These are phyloP conservation scores for Botryotinia calthae DNA, from an alignment of 2,329 filamentous ascomycete genomes.

Conservation along the genomic window DNA sequence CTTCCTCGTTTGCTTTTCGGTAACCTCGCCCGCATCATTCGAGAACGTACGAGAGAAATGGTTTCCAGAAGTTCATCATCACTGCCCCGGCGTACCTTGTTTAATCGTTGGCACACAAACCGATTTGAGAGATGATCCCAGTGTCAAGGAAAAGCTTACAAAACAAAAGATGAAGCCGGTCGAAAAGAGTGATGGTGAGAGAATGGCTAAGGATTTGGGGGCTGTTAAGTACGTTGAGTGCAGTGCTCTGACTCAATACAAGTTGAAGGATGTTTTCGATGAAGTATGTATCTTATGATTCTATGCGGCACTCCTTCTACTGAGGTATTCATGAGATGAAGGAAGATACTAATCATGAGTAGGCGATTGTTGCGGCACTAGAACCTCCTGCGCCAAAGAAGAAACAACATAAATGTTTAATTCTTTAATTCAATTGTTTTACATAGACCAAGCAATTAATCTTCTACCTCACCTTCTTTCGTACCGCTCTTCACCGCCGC, in stretches of 20 bases:
- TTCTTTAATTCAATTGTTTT: conserved; percentile 51
- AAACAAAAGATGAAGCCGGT: conserved; percentile 98
- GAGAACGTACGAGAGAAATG: conserved; percentile 99
- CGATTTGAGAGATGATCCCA: conserved; percentile 85
- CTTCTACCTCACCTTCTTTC: background rate
- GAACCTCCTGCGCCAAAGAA: conserved; percentile 85
- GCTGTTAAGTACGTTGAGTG: conserved; percentile 99
- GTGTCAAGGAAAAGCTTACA: conserved; percentile 83
- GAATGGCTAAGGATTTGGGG: conserved; percentile 95
- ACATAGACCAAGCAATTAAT: conserved; percentile 3
- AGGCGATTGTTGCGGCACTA: conserved; percentile 94
- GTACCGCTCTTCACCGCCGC: background rate
- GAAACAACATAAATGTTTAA: conserved; percentile 65
- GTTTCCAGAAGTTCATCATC: conserved; percentile 98
- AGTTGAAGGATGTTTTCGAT: conserved; percentile 98
- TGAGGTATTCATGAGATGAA: conserved; percentile 60
- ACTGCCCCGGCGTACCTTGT: conserved; percentile 96
- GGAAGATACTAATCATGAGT: conserved; percentile 49
- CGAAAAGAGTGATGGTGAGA: conserved; percentile 86
- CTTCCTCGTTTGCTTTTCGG: conserved; percentile 98
- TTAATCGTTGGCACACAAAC: conserved; percentile 97
- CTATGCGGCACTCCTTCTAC: background rate
- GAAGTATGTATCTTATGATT: conserved; percentile 62
- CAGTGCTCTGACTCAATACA: conserved; percentile 96
- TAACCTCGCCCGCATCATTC: conserved; percentile 95